A percentile compares a stretch with the other conserved stretches of the same genome.
These are phyloP conservation scores for Micromonas pusilla DNA, from an alignment of 139 green algal species.

Conservation along the genomic window DNA sequence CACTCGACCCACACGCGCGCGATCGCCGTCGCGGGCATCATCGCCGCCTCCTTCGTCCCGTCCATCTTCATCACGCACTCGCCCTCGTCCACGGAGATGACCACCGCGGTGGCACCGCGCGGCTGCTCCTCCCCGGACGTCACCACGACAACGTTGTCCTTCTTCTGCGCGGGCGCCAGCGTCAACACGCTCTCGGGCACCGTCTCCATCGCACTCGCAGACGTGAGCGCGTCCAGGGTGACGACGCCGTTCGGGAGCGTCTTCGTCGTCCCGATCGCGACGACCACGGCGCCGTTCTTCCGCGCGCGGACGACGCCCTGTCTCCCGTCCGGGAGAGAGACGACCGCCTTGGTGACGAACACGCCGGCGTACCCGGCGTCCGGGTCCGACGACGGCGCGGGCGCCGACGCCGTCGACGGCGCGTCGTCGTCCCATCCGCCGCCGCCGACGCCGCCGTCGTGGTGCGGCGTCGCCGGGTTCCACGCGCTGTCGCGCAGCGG, in stretches of 20 bases:
- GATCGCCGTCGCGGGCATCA: too few species aligned
- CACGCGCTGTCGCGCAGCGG: slow-evolving; percentile 13
- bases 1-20: too few species aligned
- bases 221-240: neutral
- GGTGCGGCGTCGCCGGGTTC: neutral
- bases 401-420: too few species aligned
- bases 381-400: neutral
- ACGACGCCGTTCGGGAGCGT: neutral
- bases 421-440: neutral
- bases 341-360: slow-evolving; percentile 8
- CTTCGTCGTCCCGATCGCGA: neutral
- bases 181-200: neutral
- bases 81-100: neutral
- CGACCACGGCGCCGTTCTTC: neutral
- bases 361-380: neutral
- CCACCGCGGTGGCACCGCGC: neutral
- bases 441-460: neutral
- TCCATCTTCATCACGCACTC: slow-evolving; percentile 8
- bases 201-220: neutral
- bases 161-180: neutral
- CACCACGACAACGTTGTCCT: slow-evolving; percentile 7
- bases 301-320: neutral
- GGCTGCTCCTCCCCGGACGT: neutral
- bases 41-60: neutral
- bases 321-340: neutral